phyloP scores from a whole-genome alignment of 2,329 filamentous ascomycete genomes.

The Cladosporium halotolerans region DNA sequence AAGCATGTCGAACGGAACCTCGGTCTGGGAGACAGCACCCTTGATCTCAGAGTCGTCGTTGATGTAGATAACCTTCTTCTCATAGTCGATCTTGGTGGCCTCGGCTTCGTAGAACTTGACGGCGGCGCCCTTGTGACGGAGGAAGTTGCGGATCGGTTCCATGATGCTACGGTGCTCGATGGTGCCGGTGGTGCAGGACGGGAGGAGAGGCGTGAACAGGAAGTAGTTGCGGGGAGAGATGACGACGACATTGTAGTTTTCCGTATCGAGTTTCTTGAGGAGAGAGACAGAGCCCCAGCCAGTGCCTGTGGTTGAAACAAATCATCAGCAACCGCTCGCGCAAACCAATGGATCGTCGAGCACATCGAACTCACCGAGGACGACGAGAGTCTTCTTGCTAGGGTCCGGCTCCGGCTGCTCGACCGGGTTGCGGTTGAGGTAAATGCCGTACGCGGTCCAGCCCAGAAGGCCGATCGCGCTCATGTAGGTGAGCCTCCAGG shows the following conservation, averaged over 20 bases:
- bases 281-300: constrained; percentile 96
- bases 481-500: constrained; percentile 77
- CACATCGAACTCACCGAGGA: constrained; percentile 61
- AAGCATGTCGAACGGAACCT: constrained; percentile 96
- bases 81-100: constrained; percentile 88
- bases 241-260: constrained; percentile 98
- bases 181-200: constrained; percentile 92
- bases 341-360: constrained; percentile 15
- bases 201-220: constrained; percentile 94
- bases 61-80: constrained; percentile 81
- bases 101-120: constrained; percentile 99
- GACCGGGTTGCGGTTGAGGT: constrained; percentile 70
- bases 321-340: constrained; percentile 7
- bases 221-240: constrained; percentile 99
- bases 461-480: constrained; percentile 62
- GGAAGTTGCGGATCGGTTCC: constrained; percentile 95
- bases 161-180: constrained; percentile 99
- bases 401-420: constrained; percentile 77
- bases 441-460: constrained; percentile 75
- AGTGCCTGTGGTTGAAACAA: constrained; percentile 57
- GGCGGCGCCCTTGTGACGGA: constrained; percentile 85
- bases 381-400: constrained; percentile 90
- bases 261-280: constrained; percentile 95
- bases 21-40: constrained; percentile 71
- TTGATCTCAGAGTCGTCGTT: constrained; percentile 90